A percentile compares a stretch with the other conserved stretches of the same genome.
Evolutionary conservation across 2,329 filamentous ascomycete species (phyloP).

Genomic region (Cytospora schulzeri): DNA sequence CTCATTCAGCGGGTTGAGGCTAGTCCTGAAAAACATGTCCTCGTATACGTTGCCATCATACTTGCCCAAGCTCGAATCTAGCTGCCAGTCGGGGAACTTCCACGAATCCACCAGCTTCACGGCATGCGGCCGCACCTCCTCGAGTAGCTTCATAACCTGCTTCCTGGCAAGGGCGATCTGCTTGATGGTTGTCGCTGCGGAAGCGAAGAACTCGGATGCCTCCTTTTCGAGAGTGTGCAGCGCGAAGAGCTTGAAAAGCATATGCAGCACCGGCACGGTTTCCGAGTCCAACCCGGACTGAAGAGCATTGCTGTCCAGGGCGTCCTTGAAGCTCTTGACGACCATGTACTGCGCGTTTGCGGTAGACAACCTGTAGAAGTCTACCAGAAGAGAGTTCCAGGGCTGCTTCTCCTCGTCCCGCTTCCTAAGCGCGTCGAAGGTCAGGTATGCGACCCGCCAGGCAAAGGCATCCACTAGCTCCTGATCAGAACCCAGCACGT

Average conservation of each 20-base stretch:
- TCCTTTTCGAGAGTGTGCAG: conserved; percentile 66
- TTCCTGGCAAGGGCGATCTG: conserved; percentile 72
- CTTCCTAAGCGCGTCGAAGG: conserved; percentile 75
- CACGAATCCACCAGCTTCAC: conserved; percentile 72
- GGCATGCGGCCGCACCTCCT: conserved; percentile 73
- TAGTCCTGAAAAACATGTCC: conserved; percentile 73
- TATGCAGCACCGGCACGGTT: conserved; percentile 62
- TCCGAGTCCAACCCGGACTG: conserved; percentile 57
- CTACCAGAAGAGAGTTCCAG: conserved; percentile 76
- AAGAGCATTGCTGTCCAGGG: conserved; percentile 46
- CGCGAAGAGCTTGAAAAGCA: conserved; percentile 82
- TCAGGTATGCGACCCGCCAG: conserved; percentile 73
- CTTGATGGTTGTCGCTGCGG: conserved; percentile 67
- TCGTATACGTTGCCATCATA: conserved; percentile 77
- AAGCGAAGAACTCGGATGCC: conserved; percentile 72
- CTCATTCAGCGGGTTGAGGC: conserved; percentile 72
- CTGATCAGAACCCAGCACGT: conserved; percentile 69
- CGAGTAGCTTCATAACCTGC: conserved; percentile 68
- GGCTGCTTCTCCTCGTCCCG: conserved; percentile 74
- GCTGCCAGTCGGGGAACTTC: conserved; percentile 78
- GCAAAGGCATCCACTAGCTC: conserved; percentile 75
- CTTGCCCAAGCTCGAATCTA: conserved; percentile 70
- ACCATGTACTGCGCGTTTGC: conserved; percentile 77
- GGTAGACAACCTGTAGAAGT: conserved; percentile 76
- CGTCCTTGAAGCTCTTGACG: conserved; percentile 69